These are phyloP conservation scores for Willaertia magna DNA, from an alignment of 208 protist genomes.

Conservation along the genomic window DNA sequence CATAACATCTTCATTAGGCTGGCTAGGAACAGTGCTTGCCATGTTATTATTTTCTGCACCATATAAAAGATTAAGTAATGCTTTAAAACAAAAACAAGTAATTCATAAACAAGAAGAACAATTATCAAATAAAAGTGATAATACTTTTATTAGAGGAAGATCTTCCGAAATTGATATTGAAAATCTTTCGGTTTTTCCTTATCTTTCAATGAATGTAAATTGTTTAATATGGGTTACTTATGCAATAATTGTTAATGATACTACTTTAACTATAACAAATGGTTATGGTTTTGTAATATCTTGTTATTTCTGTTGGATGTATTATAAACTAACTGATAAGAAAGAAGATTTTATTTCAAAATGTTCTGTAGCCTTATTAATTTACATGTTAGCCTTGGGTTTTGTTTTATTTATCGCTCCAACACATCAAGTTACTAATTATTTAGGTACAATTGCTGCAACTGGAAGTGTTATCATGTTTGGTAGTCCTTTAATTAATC, in stretches of 20 bases:
- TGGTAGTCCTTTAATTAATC: neutral
- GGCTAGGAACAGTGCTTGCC: neutral
- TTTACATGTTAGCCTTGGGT: neutral
- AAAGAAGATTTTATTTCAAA: neutral
- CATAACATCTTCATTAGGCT: no score
- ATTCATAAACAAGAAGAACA: no score
- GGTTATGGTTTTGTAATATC: neutral
- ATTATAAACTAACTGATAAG: neutral
- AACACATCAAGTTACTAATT: neutral
- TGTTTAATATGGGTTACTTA: neutral
- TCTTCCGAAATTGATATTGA: neutral
- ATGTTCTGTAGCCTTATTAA: neutral
- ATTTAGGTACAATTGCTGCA: neutral
- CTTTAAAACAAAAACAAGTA: neutral
- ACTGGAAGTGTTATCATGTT: neutral
- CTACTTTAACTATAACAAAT: neutral
- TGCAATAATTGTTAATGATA: neutral
- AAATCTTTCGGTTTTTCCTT: neutral
- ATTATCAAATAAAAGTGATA: no score
- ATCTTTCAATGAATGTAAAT: neutral
- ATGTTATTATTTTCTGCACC: neutral
- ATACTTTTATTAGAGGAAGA: no score
- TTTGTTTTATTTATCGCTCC: neutral
- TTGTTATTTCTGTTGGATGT: neutral
- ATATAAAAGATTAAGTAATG: neutral